Base-by-base conservation (phyloP, 2,329 filamentous ascomycete genomes). In the Esteya vermicola region DNA sequence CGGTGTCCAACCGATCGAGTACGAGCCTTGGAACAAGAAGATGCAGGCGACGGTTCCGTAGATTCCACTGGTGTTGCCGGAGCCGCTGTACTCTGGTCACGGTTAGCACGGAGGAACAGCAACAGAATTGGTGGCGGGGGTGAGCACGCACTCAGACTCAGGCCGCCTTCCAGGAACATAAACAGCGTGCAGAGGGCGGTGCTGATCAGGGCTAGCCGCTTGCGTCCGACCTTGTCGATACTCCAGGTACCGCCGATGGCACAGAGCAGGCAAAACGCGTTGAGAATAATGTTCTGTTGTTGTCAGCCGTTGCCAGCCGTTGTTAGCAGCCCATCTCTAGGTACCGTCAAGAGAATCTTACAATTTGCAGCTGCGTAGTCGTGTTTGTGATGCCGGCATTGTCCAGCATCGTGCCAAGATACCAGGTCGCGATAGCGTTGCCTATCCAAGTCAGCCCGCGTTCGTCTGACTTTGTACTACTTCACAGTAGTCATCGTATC, bases 381-480 rank as follows among this genome's bases (percentile, higher is more conserved):
- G 23, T 26, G 16, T 36, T n/a, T 6, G 44, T 41, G 27, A 45
- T 43, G 27, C 44, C 44, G 12, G 31, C 31, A 6, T 32, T 28
- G 12, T 23, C 18, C 8, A 45, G 19, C 26, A 41, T 41, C n/a
- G 13, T 20, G 16, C 42, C 39, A 19, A 45, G 36, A 12, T 37
- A 45, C 5, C 33, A 44, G 45, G 23, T 51, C 40, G 43, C 39
- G 13, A 45, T 45, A 26, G 33, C 42, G 38, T 38, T 45, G n/a
- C 43, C 40, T 25, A 27, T 25, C n/a, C 34, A 22, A n/a, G n/a
- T n/a, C n/a, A n/a, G n/a, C n/a, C n/a, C n/a, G n/a, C n/a, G n/a
- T n/a, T n/a, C n/a, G n/a, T n/a, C 25, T n/a, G n/a, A n/a, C n/a
- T n/a, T n/a, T n/a, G 25, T 27, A 8, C 25, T 8, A 8, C 25